These are phyloP conservation scores for Dryas alaskensis DNA, from an alignment of 306 rosid genomes.

Conservation along the genomic window DNA sequence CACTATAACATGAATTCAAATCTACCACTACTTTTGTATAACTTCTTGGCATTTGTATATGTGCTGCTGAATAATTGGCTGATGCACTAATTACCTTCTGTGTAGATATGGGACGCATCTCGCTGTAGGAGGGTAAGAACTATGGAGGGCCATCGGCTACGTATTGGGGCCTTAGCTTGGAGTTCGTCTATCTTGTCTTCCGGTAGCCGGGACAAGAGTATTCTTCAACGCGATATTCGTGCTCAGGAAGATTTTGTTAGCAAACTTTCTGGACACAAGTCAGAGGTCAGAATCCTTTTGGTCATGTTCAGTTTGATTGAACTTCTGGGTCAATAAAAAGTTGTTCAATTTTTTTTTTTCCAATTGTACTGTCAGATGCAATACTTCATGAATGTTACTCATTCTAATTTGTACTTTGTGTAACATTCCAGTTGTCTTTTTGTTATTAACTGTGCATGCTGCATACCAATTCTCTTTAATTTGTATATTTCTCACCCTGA, in stretches of 20 bases:
- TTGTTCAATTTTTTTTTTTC: background rate
- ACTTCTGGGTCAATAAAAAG: background rate
- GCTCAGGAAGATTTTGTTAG: slow-evolving; percentile 85
- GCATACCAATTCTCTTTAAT: background rate
- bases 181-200: slow-evolving; percentile 78
- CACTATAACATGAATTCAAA: background rate
- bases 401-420: background rate
- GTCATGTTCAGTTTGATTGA: slow-evolving; percentile 25
- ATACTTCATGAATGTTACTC: background rate
- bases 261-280: slow-evolving; percentile 84
- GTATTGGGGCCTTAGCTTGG: slow-evolving; percentile 92
- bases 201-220: slow-evolving; percentile 85
- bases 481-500: slow-evolving; percentile 6
- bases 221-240: slow-evolving; percentile 87
- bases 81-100: slow-evolving; percentile 23
- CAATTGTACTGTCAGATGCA: background rate
- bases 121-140: slow-evolving; percentile 79
- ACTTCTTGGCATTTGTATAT: background rate
- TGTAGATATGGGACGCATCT: slow-evolving; percentile 94
- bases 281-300: slow-evolving; percentile 62
- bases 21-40: slow-evolving; percentile 20
- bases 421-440: background rate
- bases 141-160: slow-evolving; percentile 82
- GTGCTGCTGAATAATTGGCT: slow-evolving; percentile 16
- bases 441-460: background rate